These are phyloP conservation scores for Setomelanomma holmii DNA, from an alignment of 2,329 filamentous ascomycete genomes.

Conservation along the genomic window DNA sequence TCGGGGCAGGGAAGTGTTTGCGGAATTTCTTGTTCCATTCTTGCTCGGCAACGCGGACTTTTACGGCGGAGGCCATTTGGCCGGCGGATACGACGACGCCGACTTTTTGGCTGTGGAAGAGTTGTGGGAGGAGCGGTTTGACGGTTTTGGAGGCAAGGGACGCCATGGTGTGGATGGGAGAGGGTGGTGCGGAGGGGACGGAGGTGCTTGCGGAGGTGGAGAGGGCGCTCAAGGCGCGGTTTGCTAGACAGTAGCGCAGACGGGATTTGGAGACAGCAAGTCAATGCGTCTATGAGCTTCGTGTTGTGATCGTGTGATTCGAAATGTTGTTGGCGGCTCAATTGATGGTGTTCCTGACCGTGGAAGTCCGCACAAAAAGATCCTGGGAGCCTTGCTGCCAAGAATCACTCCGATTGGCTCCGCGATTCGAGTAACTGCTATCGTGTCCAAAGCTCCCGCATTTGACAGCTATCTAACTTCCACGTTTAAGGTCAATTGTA, in stretches of 20 bases:
- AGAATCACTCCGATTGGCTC: conserved; percentile 38
- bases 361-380: conserved; percentile 30
- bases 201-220: conserved; percentile 16
- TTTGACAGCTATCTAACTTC: conserved; percentile 14
- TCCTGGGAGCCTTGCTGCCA: conserved; percentile 26
- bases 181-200: conserved; percentile 10
- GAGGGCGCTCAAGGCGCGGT: conserved; percentile 17
- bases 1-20: conserved; percentile 73
- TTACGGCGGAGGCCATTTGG: conserved; percentile 79
- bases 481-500: conserved; percentile 10
- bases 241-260: background rate
- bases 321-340: conserved; percentile 11
- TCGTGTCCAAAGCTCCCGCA: conserved; percentile 34
- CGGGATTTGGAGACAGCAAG: conserved; percentile 16
- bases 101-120: conserved; percentile 39
- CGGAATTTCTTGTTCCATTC: conserved; percentile 75
- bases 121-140: conserved; percentile 33
- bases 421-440: conserved; percentile 27
- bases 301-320: conserved; percentile 1
- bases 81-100: conserved; percentile 81
- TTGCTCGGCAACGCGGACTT: conserved; percentile 74
- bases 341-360: conserved; percentile 16
- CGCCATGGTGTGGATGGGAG: conserved; percentile 24
- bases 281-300: conserved; percentile 21
- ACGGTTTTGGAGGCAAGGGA: conserved; percentile 23